Base-by-base conservation (phyloP, 768 basidiomycete genomes). In the Termitomyces sp. region DNA sequence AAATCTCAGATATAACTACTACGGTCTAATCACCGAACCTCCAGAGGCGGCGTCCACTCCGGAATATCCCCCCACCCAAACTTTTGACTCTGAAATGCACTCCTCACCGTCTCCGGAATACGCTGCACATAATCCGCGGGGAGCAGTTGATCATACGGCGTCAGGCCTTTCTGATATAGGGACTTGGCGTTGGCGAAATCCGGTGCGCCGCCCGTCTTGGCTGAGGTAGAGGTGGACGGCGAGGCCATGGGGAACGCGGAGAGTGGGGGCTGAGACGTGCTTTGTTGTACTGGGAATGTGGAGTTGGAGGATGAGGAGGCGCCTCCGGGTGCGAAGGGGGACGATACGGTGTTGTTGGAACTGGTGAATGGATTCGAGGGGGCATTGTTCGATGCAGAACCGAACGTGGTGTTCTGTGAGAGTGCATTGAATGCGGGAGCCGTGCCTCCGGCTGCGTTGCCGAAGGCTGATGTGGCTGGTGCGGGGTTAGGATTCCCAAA, bases 41-140 rank as follows among this genome's bases (percentile, higher is more conserved):
- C 80, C 52, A 80, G 62, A 9, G 88, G 89, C 39, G 89, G 89
- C 55, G 85, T 73, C 83, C 84, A 89, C 56, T 88, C 87, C 1
- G 89, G 89, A 46, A 91, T 76, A 58, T 79, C 78, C 47, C 66
- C 84, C 82, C 81, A 87, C 63, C 82, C 83, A 62, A 91, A 91
- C 68, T 70, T 81, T 53, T 73, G 70, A 19, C 69, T 69, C 59
- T 72, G 64, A 63, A 89, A 90, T 40, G 84, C 83, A 6, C 79
- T 77, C 62, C 75, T 66, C 52, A 74, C 79, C 5, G 63, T 64
- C 47, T 72, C 64, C 2, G 89, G 86, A 25, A 90, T 61, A 19
- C 80, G 66, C 50, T 79, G 70, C 35, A 73, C 57, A 67, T 91
- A 91, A 61, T 84, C 76, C n/a, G 63, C 60, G 6, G 87, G 88